These are phyloP conservation scores for Atkinsonella texensis DNA, from an alignment of 2,329 filamentous ascomycete genomes.

Conservation along the genomic window DNA sequence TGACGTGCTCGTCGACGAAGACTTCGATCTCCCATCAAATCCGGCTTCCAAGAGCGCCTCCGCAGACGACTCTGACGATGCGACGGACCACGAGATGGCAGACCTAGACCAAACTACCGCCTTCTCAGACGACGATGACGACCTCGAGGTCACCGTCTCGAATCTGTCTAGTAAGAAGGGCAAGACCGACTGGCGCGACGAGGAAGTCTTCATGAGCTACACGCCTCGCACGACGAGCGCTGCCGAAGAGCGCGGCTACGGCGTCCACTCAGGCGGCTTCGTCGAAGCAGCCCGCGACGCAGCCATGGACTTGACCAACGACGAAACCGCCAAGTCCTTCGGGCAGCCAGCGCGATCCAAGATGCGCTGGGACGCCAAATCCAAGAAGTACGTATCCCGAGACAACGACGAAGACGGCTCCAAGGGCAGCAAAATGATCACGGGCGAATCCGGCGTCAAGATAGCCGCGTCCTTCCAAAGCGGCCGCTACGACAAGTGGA, in stretches of 20 bases:
- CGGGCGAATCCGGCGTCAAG: constrained; percentile 87
- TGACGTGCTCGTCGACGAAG: constrained; percentile 18
- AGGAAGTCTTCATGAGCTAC: constrained; percentile 95
- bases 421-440: constrained; percentile 58
- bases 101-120: background rate
- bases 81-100: constrained; percentile 7
- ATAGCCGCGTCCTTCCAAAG: constrained; percentile 89
- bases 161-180: constrained; percentile 39
- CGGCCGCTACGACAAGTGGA: constrained; percentile 89
- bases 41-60: constrained; percentile 9
- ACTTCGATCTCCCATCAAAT: constrained; percentile 12
- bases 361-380: constrained; percentile 95
- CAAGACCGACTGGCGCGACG: constrained; percentile 61
- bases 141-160: constrained; percentile 60
- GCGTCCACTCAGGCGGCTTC: constrained; percentile 81
- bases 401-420: constrained; percentile 92
- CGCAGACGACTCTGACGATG: constrained; percentile 12
- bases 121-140: constrained; percentile 29
- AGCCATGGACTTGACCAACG: constrained; percentile 86
- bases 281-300: constrained; percentile 74
- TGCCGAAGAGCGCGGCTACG: constrained; percentile 85
- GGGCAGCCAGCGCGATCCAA: constrained; percentile 61
- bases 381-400: constrained; percentile 84
- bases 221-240: constrained; percentile 68
- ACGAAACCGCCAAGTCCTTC: constrained; percentile 72